Base-by-base conservation (phyloP, 169 alveolate species). In the Babesia divergens region DNA sequence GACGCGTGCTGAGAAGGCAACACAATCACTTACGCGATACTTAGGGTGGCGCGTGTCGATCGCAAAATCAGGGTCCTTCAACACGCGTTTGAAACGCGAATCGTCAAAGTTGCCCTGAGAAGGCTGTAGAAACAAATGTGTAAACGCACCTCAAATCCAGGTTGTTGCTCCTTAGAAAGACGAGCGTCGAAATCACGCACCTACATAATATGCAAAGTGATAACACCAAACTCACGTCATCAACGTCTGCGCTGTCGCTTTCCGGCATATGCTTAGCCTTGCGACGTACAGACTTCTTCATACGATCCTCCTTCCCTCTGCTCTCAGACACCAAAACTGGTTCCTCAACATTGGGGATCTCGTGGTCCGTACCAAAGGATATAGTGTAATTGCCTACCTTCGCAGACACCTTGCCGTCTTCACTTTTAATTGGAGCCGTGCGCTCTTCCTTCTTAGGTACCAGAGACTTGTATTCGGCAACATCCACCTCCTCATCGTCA, bases 11-110 rank as follows among this genome's bases (percentile, higher is more conserved):
- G 31, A 3, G 37, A 31, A 40, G 18, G 52, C n/a, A 43, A 40
- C 37, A 40, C 50, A 74, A 43, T 44, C 68, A 43, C 74, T 6
- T 72, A 72, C 83, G 55, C 90, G 93, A 89, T 83, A 93, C 32
- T 85, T 59, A 5, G 96, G 96, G 67, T 93, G 89, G 37, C 96
- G 93, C 9, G 95, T 92, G 59, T 93, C 96, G 54, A 93, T 84
- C 29, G 93, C 91, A 76, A 87, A 93, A 53, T 93, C 93, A 18
- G 92, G 84, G 52, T 91, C 89, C 55, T 86, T 76, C 77, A 89
- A 77, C 65, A 93, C 60, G 35, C 86, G 84, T 26, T 86, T 65
- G 55, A 93, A 84, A 51, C 96, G 87, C 6, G 75, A 59, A 65
- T 93, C 96, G 14, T 77, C 86, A 2, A 77, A 77, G 40, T 77